Evolutionary conservation across 768 basidiomycete species (phyloP).

Genomic region (Kwoniella europaea): DNA sequence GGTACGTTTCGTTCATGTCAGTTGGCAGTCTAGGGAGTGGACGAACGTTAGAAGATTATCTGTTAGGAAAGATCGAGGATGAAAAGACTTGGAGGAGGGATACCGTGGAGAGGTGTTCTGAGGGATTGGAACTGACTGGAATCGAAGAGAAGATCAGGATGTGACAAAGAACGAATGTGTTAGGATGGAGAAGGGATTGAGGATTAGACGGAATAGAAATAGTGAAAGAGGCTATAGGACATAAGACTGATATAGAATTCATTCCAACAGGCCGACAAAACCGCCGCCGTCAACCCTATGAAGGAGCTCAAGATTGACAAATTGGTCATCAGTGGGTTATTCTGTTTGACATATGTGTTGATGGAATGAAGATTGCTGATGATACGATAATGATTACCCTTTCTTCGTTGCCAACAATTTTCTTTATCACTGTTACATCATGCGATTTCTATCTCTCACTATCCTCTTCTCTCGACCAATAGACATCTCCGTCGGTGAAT

Average conservation of each 20-base stretch:
- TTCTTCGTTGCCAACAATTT: background rate
- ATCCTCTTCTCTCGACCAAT: slow-evolving; percentile 16
- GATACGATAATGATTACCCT: background rate
- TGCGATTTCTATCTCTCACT: background rate
- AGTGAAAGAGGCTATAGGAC: background rate
- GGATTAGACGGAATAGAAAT: background rate
- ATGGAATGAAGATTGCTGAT: background rate
- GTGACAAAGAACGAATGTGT: background rate
- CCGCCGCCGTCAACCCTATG: slow-evolving; percentile 74
- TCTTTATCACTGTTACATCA: background rate
- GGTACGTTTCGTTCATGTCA: slow-evolving; percentile 20
- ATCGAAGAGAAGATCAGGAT: background rate
- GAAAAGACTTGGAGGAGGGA: background rate
- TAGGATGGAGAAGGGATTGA: background rate
- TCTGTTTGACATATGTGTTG: background rate
- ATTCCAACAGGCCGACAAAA: slow-evolving; percentile 57
- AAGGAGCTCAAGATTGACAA: slow-evolving; percentile 97
- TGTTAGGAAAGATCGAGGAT: background rate
- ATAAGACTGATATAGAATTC: slow-evolving; percentile 11
- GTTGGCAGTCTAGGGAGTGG: background rate
- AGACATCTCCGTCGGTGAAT: slow-evolving; percentile 99
- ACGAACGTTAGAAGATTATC: background rate
- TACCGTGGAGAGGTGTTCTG: background rate
- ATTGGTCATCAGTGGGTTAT: slow-evolving; percentile 93
- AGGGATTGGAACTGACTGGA: background rate